A percentile compares a stretch with the other conserved stretches of the same genome.
Conservation (phyloP, 2,329 filamentous ascomycete genomes). For the Aspergillus eucalypticola region DNA sequence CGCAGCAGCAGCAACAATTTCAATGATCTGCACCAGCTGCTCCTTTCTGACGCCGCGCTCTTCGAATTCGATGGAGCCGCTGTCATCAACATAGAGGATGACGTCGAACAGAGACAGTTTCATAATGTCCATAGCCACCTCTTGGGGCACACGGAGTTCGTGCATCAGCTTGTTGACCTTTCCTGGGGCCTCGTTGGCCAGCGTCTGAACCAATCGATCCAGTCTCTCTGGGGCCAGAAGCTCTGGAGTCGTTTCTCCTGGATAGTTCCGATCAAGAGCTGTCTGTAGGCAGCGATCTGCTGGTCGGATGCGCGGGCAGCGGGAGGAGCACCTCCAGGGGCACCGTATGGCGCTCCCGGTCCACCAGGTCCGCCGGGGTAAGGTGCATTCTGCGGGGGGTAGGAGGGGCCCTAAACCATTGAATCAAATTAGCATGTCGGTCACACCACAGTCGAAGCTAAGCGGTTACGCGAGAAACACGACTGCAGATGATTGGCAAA, state of each 20-base stretch:
- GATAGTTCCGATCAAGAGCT: slow-evolving; percentile 56
- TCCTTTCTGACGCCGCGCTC: slow-evolving; percentile 67
- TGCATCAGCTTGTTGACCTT: slow-evolving; percentile 59
- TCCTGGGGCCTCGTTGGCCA: slow-evolving; percentile 35
- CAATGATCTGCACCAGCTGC: slow-evolving; percentile 64
- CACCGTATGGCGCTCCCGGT: slow-evolving; percentile 29
- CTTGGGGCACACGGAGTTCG: slow-evolving; percentile 58
- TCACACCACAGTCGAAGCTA: neutral
- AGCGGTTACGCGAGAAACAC: slow-evolving; percentile 11
- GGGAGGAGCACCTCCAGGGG: slow-evolving; percentile 28
- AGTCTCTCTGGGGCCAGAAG: slow-evolving; percentile 60
- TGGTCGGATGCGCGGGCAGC: slow-evolving; percentile 49
- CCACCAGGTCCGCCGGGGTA: slow-evolving; percentile 32
- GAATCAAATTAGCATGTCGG: neutral
- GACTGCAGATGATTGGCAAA: neutral
- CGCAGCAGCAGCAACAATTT: slow-evolving; percentile 63
- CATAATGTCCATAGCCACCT: slow-evolving; percentile 64
- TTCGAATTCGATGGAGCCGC: slow-evolving; percentile 69
- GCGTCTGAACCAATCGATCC: slow-evolving; percentile 32
- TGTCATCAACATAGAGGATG: slow-evolving; percentile 67
- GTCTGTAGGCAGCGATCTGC: slow-evolving; percentile 57
- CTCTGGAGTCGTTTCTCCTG: slow-evolving; percentile 61
- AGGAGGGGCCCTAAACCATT: slow-evolving; percentile 23
- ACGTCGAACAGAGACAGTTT: slow-evolving; percentile 64
- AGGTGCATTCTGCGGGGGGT: slow-evolving; percentile 34